Conservation (phyloP, 1,284 basidiomycete genomes). For the Coniferiporia weirii region DNA sequence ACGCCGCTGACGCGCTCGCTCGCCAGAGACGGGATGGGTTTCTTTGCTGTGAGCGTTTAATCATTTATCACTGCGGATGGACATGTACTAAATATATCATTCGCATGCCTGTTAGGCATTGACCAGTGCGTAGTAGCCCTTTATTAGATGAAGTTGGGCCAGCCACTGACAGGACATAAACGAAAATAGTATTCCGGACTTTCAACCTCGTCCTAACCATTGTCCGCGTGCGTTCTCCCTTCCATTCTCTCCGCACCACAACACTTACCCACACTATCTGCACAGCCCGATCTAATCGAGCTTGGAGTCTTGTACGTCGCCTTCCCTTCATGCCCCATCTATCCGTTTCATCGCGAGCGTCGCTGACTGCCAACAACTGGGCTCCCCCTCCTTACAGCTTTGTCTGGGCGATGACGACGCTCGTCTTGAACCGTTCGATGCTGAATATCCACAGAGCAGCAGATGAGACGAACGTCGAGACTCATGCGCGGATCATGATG, state of each 20-base stretch:
- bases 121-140: not conserved
- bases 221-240: conserved; percentile 1
- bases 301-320: not conserved
- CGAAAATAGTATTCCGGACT: conserved; percentile 1
- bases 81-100: not conserved
- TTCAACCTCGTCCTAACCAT: conserved; percentile 11
- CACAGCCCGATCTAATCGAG: not conserved
- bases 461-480: too few species aligned
- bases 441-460: conserved; percentile 4
- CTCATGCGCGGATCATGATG: too few species aligned
- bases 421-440: conserved; percentile 8
- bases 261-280: not conserved
- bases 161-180: not conserved
- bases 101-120: not conserved
- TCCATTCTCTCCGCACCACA: not conserved
- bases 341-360: not conserved
- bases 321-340: not conserved
- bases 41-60: conserved; percentile 18
- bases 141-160: not conserved
- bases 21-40: conserved; percentile 22
- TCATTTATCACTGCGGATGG: not conserved
- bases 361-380: not conserved
- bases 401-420: conserved; percentile 11
- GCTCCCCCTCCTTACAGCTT: not conserved
- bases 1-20: conserved; percentile 14